These are phyloP conservation scores for Hanseniaspora valbyensis DNA, from an alignment of 805 yeast species.

Conservation along the genomic window DNA sequence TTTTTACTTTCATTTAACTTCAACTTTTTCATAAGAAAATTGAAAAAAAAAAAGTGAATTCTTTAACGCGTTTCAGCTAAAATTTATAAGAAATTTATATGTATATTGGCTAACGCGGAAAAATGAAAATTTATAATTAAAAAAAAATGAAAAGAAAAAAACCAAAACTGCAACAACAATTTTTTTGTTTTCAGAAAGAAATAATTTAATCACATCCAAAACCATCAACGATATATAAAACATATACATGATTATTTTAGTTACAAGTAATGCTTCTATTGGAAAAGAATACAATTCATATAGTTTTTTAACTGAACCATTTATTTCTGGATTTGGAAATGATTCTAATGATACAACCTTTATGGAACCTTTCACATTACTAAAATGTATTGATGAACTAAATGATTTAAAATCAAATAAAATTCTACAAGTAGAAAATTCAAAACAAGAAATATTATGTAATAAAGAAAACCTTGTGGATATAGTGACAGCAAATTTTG, in stretches of 20 bases:
- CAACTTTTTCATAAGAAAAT: too few species aligned
- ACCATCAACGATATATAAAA: too few species aligned
- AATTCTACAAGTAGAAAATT: not conserved
- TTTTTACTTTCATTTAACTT: too few species aligned
- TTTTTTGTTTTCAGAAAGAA: too few species aligned
- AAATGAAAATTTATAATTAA: too few species aligned
- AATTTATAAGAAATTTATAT: too few species aligned
- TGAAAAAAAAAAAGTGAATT: too few species aligned
- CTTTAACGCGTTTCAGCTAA: too few species aligned
- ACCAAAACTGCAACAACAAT: too few species aligned
- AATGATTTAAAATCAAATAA: not conserved
- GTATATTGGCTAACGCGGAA: too few species aligned
- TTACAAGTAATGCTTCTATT: constrained; percentile 6
- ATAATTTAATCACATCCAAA: too few species aligned
- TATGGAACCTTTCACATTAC: not conserved
- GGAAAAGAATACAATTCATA: not conserved
- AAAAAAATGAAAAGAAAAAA: too few species aligned
- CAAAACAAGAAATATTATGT: not conserved
- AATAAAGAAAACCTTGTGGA: constrained; percentile 32
- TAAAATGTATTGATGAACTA: not conserved
- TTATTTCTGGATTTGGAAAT: not conserved
- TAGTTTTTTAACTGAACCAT: not conserved
- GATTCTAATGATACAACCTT: not conserved
- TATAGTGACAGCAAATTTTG: constrained; percentile 59
- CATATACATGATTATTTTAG: constrained; percentile 4